Base-by-base conservation (phyloP, 176 grass and related monocot species). In the Bonia amplexicaulis region DNA sequence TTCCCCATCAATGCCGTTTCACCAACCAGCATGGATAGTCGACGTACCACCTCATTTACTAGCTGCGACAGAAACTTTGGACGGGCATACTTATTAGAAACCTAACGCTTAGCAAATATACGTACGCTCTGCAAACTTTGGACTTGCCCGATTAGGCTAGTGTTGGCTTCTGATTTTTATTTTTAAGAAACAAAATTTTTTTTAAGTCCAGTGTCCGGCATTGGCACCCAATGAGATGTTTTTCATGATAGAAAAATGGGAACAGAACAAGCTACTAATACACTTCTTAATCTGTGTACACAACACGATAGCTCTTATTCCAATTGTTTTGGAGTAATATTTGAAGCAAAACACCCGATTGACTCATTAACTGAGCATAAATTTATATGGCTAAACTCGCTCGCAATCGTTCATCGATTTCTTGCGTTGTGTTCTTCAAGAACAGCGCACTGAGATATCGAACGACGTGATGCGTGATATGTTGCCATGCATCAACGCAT, bases 41-140 rank as follows among this genome's bases (percentile, higher is more conserved):
- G 35, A 37, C 35, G 35, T 4, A 37, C 35, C 60, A 35, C 27
- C 47, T 54, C 31, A 80, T 53, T 80, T 69, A 69, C 64, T 68
- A 8, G 61, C 17, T 35, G 44, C 44, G 16, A 42, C 58, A 62
- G 40, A 17, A 47, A 1, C 27, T 25, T 35, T 51, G 45, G 19
- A n/a, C 27, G 10, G 19, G 46, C 78, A 68, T 46, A 80, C 78
- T 80, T 67, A 53, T 80, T 80, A 12, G 16, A 9, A 64, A 64
- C 23, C 59, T 31, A 64, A 79, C 76, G 4, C 39, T 51, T 29
- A 35, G 45, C n/a, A 11, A 7, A 2, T 17, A 11, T 14, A 49
- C 46, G 12, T 48, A 48, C 46, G 3, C 3, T 48, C 46, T 13
- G 12, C 12, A 12, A 47, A 3, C 12, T 25, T 49, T 51, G 45